A percentile compares a stretch with the other conserved stretches of the same genome.
Evolutionary conservation across 2,329 filamentous ascomycete genomes (phyloP).

Genomic region (Celoporthe dispersa): DNA sequence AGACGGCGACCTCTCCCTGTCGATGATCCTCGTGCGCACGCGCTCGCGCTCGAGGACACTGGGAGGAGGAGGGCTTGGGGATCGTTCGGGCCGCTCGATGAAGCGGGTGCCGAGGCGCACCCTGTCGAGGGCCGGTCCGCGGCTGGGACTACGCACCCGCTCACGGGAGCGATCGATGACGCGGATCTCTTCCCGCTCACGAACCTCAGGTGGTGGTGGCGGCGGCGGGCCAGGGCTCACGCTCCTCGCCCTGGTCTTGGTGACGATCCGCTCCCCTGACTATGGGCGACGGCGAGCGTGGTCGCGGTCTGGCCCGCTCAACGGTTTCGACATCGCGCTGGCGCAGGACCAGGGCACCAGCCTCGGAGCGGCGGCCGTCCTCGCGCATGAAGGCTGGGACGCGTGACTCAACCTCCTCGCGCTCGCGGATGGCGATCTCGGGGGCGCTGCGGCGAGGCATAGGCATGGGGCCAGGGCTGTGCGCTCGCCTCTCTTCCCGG

Average conservation of each 20-base stretch:
- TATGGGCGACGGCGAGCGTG: slow-evolving; percentile 48
- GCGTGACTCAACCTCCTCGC: slow-evolving; percentile 48
- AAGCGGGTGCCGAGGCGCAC: slow-evolving; percentile 39
- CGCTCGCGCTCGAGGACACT: slow-evolving; percentile 41
- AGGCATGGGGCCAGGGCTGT: slow-evolving; percentile 18
- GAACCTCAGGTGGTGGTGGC: slow-evolving; percentile 34
- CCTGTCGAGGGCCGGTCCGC: slow-evolving; percentile 28
- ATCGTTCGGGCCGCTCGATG: slow-evolving; percentile 46
- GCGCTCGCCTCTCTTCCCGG: slow-evolving; percentile 26
- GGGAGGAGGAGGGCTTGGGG: slow-evolving; percentile 40
- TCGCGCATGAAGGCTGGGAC: slow-evolving; percentile 57
- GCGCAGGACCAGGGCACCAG: slow-evolving; percentile 58
- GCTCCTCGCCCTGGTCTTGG: slow-evolving; percentile 46
- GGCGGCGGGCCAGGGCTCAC: slow-evolving; percentile 42
- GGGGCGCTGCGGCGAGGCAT: slow-evolving; percentile 36
- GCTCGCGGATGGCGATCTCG: slow-evolving; percentile 48
- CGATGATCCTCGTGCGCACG: slow-evolving; percentile 47
- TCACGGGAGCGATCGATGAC: slow-evolving; percentile 40
- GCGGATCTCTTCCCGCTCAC: slow-evolving; percentile 39
- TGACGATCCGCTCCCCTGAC: slow-evolving; percentile 48
- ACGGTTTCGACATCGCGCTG: slow-evolving; percentile 59
- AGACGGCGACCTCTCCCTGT: slow-evolving; percentile 46
- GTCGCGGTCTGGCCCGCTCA: slow-evolving; percentile 51
- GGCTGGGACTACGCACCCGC: slow-evolving; percentile 34
- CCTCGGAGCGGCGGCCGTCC: slow-evolving; percentile 51